Percentiles rank a stretch among this genome's conserved stretches.
These are phyloP conservation scores for Platanus orientalis DNA, from an alignment of 164 flowering plant species.

Conservation along the genomic window DNA sequence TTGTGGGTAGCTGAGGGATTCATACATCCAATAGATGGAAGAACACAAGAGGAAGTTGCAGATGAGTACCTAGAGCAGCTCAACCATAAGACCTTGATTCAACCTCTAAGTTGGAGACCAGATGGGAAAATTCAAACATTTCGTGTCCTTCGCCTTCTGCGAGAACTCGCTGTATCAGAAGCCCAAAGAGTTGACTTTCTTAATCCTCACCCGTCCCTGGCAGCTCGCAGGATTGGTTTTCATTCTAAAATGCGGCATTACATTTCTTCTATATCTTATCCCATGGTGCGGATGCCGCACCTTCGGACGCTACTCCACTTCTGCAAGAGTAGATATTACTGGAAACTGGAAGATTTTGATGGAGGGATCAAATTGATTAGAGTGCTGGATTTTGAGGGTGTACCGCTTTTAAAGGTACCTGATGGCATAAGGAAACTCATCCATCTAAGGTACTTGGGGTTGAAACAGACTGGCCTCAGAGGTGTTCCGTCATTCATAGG, in stretches of 20 bases:
- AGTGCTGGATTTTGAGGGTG: neutral
- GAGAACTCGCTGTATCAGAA: slow-evolving; percentile 6
- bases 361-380: neutral
- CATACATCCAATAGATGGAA: no score
- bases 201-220: neutral
- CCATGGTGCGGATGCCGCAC: neutral
- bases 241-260: slow-evolving; percentile 2
- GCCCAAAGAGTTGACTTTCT: slow-evolving; percentile 1
- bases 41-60: slow-evolving; percentile 10
- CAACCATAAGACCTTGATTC: slow-evolving; percentile 6
- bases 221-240: neutral
- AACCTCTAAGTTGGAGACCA: neutral
- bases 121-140: slow-evolving; percentile 14
- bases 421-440: neutral
- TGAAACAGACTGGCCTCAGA: neutral
- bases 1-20: slow-evolving; percentile 19
- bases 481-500: neutral
- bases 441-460: slow-evolving; percentile 10
- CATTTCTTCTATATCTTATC: neutral
- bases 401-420: neutral
- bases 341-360: neutral
- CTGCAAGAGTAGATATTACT: neutral
- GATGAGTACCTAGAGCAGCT: no score
- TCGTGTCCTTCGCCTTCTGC: slow-evolving; percentile 9
- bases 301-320: slow-evolving; percentile 2